Percentiles rank a stretch among this genome's conserved stretches.
Conservation (phyloP, 2,329 filamentous ascomycete genomes). For the Alternaria arborescens region DNA sequence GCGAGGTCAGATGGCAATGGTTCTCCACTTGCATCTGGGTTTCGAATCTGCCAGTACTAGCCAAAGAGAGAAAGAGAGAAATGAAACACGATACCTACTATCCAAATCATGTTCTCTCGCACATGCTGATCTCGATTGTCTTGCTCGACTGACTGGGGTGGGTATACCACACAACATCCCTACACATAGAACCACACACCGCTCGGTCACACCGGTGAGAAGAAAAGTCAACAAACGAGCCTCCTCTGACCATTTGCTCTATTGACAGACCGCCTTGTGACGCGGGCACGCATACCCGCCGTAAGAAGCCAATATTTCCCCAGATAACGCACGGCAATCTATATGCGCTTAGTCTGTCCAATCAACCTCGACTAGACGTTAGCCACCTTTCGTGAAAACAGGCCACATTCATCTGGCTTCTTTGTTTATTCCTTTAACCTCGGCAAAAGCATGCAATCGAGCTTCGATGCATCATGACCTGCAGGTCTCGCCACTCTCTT, state of each 20-base stretch:
- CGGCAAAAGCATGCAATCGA: not conserved
- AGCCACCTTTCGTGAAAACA: not conserved
- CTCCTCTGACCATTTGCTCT: constrained; percentile 4
- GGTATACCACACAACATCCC: constrained; percentile 10
- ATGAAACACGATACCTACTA: constrained; percentile 2
- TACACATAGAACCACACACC: constrained; percentile 10
- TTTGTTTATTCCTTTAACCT: not conserved
- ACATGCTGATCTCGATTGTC: not conserved
- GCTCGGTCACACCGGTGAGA: not conserved
- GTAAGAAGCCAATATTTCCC: constrained; percentile 10
- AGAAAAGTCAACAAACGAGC: not conserved
- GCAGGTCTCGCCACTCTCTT: not conserved
- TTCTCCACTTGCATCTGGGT: constrained; percentile 5
- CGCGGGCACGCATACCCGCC: not conserved
- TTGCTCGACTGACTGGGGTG: not conserved
- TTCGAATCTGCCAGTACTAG: not conserved
- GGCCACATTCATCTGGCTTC: not conserved
- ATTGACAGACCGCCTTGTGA: constrained; percentile 4
- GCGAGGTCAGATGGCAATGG: constrained; percentile 2
- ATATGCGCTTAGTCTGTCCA: constrained; percentile 11
- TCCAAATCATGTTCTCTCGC: constrained; percentile 1
- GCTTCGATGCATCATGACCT: not conserved
- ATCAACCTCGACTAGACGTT: not conserved
- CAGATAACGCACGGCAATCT: constrained; percentile 12
- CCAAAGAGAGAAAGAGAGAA: constrained; percentile 3